Evolutionary conservation across 2,329 filamentous ascomycete genomes (phyloP).

Genomic region (Akanthomyces dipterigenus): DNA sequence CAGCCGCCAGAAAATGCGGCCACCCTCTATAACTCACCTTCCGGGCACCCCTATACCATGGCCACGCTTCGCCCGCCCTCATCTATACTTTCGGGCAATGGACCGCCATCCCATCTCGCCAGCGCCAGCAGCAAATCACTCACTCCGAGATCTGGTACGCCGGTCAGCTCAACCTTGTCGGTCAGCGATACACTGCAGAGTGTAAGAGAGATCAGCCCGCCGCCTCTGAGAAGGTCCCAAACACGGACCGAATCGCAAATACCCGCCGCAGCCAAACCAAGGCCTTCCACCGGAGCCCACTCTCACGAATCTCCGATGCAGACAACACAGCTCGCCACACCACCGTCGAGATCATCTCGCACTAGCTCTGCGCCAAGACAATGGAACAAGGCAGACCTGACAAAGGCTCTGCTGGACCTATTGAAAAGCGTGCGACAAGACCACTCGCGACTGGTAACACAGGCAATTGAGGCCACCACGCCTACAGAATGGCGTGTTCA

Average conservation of each 20-base stretch:
- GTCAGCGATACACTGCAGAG: not conserved
- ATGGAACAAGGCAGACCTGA: not conserved
- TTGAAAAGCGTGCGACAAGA: conserved; percentile 38
- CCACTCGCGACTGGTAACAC: conserved; percentile 38
- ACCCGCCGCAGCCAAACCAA: not conserved
- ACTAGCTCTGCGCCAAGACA: not conserved
- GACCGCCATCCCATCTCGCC: not conserved
- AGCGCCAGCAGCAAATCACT: not conserved
- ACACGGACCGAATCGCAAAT: not conserved
- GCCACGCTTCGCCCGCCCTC: not conserved
- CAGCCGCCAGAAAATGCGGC: not conserved
- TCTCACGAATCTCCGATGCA: not conserved
- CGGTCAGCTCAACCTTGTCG: not conserved
- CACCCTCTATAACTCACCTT: not conserved
- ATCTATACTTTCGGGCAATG: conserved; percentile 1
- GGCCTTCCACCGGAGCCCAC: conserved; percentile 15
- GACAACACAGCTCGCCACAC: conserved; percentile 11
- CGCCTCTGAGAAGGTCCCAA: conserved; percentile 19
- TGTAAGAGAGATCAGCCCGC: conserved; percentile 21
- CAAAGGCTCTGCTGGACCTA: conserved; percentile 28
- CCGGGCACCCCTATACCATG: not conserved
- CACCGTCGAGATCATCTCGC: conserved; percentile 5
- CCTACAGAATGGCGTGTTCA: conserved; percentile 32
- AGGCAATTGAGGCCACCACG: conserved; percentile 39
- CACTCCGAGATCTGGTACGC: not conserved